Conservation (phyloP, 2,329 filamentous ascomycete species). For the Madurella mycetomatis region DNA sequence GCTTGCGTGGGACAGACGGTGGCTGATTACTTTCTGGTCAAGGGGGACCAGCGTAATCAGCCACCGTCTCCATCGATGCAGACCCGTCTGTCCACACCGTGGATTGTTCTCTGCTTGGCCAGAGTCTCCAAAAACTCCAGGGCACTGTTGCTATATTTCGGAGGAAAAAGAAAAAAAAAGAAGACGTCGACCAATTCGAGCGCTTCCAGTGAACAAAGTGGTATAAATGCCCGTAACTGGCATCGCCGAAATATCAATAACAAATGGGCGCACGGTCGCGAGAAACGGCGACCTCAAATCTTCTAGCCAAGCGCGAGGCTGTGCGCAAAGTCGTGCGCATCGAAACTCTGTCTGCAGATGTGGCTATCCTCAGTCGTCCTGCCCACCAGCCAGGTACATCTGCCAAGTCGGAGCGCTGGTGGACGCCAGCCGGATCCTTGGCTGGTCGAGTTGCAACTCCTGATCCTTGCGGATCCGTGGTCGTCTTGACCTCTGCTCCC, state of each 20-base stretch:
- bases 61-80: conserved; percentile 13
- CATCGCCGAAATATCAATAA: neutral
- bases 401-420: neutral
- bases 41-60: neutral
- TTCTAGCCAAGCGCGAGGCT: neutral
- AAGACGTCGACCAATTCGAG: neutral
- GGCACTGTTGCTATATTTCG: neutral
- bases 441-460: neutral
- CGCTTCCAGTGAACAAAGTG: neutral
- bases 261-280: neutral
- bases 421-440: neutral
- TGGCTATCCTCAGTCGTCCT: neutral
- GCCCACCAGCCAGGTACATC: neutral
- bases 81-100: conserved; percentile 22
- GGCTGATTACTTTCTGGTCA: neutral
- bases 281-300: neutral
- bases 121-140: neutral
- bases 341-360: neutral
- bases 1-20: conserved; percentile 29
- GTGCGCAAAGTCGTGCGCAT: neutral
- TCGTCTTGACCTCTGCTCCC: neutral
- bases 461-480: neutral
- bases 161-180: too few relatives aligned
- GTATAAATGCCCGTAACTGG: neutral
- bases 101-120: neutral